Evolutionary conservation across 2,329 filamentous ascomycete species (phyloP).

Genomic region (Xylariaceae sp.): DNA sequence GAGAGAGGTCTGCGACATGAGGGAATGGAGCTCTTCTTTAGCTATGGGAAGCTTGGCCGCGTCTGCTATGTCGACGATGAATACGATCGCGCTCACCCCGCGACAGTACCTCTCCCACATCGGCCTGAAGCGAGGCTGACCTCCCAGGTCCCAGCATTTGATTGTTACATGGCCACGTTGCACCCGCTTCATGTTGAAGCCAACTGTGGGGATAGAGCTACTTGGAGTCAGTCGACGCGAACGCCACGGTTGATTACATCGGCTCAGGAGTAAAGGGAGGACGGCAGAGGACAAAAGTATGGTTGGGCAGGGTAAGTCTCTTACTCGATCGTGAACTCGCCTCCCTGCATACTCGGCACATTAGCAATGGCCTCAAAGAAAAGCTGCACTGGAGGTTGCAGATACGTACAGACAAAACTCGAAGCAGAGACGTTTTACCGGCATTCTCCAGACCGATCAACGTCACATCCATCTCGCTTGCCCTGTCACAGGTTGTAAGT

Average conservation of each 20-base stretch:
- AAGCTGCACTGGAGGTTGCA: slow-evolving; percentile 8
- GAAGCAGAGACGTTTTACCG: slow-evolving; percentile 90
- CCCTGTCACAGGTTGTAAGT: slow-evolving; percentile 52
- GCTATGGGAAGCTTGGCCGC: slow-evolving; percentile 73
- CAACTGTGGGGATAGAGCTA: slow-evolving; percentile 96
- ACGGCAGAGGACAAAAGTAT: too few species aligned
- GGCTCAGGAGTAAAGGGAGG: too few species aligned
- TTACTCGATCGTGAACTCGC: slow-evolving; percentile 98
- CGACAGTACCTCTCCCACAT: slow-evolving; percentile 99
- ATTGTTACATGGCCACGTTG: slow-evolving; percentile 97
- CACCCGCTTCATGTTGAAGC: slow-evolving; percentile 98
- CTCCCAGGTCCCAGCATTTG: slow-evolving; percentile 98
- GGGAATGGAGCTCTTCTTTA: slow-evolving; percentile 83
- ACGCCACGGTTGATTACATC: too few species aligned
- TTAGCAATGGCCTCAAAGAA: slow-evolving; percentile 15
- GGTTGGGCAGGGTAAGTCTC: slow-evolving; percentile 36
- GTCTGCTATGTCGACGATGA: slow-evolving; percentile 96
- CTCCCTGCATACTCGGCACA: slow-evolving; percentile 57
- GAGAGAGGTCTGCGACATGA: slow-evolving; percentile 78
- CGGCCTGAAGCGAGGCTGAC: slow-evolving; percentile 90
- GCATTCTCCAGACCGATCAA: slow-evolving; percentile 98
- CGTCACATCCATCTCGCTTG: slow-evolving; percentile 98
- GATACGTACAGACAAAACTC: slow-evolving; percentile 82
- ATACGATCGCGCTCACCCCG: slow-evolving; percentile 95
- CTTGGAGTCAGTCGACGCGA: slow-evolving; percentile 36